These are phyloP conservation scores for Cutaneotrichosporon sp. DNA, from an alignment of 1,284 basidiomycete species.

Conservation along the genomic window DNA sequence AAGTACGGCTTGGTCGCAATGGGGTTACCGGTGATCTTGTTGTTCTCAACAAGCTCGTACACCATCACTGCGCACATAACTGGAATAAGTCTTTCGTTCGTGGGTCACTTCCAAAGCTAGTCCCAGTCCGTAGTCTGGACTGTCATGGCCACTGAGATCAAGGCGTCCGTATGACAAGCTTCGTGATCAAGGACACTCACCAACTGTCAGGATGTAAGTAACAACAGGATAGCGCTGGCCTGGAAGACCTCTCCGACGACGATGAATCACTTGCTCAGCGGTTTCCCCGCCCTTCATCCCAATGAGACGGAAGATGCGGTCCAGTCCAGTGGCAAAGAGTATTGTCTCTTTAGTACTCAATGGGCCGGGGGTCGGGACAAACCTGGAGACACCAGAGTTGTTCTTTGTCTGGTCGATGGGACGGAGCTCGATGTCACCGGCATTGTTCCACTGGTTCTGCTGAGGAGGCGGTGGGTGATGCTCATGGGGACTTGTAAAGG, in stretches of 20 bases:
- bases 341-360: not conserved
- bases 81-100: not conserved
- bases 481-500: too few species aligned
- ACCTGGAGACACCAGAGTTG: not conserved
- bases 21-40: conserved; percentile 66
- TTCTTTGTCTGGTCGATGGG: not conserved
- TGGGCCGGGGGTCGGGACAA: not conserved
- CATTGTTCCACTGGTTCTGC: too few species aligned
- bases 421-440: not conserved
- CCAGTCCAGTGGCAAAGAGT: conserved; percentile 18
- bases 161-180: too few species aligned
- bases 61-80: conserved; percentile 52
- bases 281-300: not conserved
- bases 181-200: not conserved
- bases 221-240: conserved; percentile 1
- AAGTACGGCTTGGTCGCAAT: conserved; percentile 74
- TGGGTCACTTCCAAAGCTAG: too few species aligned
- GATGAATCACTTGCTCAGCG: not conserved
- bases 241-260: not conserved
- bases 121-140: too few species aligned
- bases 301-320: conserved; percentile 7
- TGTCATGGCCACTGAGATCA: too few species aligned
- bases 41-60: conserved; percentile 71
- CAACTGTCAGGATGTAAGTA: not conserved
- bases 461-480: too few species aligned